Conservation (phyloP, 1,284 basidiomycete species). For the Moesziomyces antarcticus region DNA sequence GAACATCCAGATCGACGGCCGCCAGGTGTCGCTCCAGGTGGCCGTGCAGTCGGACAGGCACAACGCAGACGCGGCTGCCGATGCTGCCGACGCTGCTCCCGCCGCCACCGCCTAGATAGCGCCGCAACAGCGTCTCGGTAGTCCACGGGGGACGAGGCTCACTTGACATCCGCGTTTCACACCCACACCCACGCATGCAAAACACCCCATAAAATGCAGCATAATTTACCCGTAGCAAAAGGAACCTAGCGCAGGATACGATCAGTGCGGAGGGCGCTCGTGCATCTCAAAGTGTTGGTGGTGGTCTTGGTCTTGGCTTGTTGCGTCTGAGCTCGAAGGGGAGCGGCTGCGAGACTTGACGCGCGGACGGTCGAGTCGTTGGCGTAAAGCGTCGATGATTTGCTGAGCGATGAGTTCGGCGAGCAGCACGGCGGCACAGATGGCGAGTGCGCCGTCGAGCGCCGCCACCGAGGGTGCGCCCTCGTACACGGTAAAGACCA, state of each 20-base stretch:
- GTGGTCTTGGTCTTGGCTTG: no score
- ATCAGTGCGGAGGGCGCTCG: no score
- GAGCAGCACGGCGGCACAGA: constrained; percentile 33
- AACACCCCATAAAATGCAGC: no score
- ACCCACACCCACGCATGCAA: no score
- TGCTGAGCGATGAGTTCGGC: constrained; percentile 32
- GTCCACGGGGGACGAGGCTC: no score
- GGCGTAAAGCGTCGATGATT: constrained; percentile 14
- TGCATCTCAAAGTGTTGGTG: no score
- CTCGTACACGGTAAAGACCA: constrained; percentile 27
- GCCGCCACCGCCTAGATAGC: constrained; percentile 5
- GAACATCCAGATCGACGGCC: constrained; percentile 52
- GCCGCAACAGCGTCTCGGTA: no score
- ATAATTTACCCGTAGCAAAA: no score
- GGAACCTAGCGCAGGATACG: no score
- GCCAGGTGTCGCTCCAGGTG: constrained; percentile 52
- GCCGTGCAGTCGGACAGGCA: constrained; percentile 45
- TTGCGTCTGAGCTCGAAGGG: neutral
- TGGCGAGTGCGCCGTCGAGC: constrained; percentile 30
- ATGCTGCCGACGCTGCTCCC: constrained; percentile 10
- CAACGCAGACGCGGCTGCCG: constrained; percentile 12
- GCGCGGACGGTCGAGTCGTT: constrained; percentile 11
- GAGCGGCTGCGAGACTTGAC: constrained; percentile 5
- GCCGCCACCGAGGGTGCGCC: constrained; percentile 20
- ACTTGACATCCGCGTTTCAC: no score